Base-by-base conservation (phyloP, 2,329 filamentous ascomycete genomes). In the Aspergillus viridinutans region DNA sequence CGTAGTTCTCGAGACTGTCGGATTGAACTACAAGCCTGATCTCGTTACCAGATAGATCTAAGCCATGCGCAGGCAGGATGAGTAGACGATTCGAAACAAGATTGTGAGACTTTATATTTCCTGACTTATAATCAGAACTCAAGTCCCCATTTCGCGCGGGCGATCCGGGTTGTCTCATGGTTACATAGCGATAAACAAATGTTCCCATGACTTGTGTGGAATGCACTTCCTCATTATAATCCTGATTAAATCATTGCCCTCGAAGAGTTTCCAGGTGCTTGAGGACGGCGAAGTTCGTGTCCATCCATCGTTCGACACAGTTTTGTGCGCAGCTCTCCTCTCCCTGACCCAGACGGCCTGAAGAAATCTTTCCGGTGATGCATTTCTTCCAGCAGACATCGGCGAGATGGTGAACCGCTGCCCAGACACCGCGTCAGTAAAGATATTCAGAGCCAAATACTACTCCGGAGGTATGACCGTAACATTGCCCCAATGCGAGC, bases 321-420 rank as follows among this genome's bases (percentile, higher is more conserved):
- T 96, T 97, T 73, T 87, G 81, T 73, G 96, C 83, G 75, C 94
- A 99, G 8, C 81, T 78, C 78, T 94, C 88, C 79, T 99, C 94
- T 60, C 76, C 80, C 68, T 82, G 84, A 64, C 95, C 90, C 64
- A 99, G 80, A 67, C 85, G 84, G 28, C 85, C 84, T 59, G 81
- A 83, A 65, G 87, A 86, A 72, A 97, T 88, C 57, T 81, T 82
- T 54, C 85, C 81, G 8, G 89, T 88, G 59, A 97, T 81, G 81
- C 94, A 99, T 80, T 97, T 97, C 72, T 87, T 91, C 87, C 92
- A 99, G 84, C 94, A 99, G 59, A 89, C 84, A 68, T 94, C 89
- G 47, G 85, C 85, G 38, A 89, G 78, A 64, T 78, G 77, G 74
- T 89, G 86, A 58, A 88, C 83, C n/a, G 81, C 86, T 85, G 38